Evolutionary conservation across 352 stramenopile genomes (phyloP).

Genomic region (Vaucheria bursata): DNA sequence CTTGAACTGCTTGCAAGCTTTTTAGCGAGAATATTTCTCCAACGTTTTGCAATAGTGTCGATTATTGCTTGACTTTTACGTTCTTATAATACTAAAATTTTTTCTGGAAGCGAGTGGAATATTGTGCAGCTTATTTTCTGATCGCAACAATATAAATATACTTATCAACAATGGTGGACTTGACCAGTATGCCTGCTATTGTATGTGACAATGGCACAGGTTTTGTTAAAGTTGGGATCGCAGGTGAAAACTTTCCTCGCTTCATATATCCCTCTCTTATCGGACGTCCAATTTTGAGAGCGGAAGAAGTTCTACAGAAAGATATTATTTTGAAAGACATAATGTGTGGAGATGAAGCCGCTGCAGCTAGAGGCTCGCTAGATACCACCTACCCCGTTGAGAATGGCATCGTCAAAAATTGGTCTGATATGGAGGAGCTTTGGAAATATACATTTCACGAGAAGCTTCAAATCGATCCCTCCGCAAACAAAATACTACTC

Average conservation of each 20-base stretch:
- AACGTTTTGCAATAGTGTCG: no score
- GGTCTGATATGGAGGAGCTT: conserved; percentile 91
- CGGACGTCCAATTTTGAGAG: conserved; percentile 77
- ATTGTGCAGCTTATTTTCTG: no score
- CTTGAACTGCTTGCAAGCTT: no score
- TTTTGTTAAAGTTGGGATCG: conserved; percentile 69
- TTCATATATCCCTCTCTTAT: not conserved
- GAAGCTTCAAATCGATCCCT: conserved; percentile 55
- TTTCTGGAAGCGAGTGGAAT: no score
- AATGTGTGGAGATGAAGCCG: conserved; percentile 83
- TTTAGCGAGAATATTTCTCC: no score
- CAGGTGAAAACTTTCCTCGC: conserved; percentile 77
- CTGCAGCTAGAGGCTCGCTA: conserved; percentile 42
- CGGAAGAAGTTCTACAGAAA: conserved; percentile 65
- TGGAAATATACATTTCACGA: conserved; percentile 93
- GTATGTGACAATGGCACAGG: conserved; percentile 69
- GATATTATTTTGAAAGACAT: conserved; percentile 76
- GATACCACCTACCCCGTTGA: conserved; percentile 67
- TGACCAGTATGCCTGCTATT: conserved; percentile 21
- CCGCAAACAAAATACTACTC: conserved; percentile 78
- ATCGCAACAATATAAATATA: conserved; percentile 7
- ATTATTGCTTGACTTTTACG: no score
- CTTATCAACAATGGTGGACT: not conserved
- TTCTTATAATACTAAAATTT: no score
- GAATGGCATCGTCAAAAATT: conserved; percentile 92